Percentiles rank a stretch among this genome's conserved stretches.
phyloP scores from a whole-genome alignment of 225 moss, liverwort and hornwort genomes.

The Pseudoscleropodium purum region DNA sequence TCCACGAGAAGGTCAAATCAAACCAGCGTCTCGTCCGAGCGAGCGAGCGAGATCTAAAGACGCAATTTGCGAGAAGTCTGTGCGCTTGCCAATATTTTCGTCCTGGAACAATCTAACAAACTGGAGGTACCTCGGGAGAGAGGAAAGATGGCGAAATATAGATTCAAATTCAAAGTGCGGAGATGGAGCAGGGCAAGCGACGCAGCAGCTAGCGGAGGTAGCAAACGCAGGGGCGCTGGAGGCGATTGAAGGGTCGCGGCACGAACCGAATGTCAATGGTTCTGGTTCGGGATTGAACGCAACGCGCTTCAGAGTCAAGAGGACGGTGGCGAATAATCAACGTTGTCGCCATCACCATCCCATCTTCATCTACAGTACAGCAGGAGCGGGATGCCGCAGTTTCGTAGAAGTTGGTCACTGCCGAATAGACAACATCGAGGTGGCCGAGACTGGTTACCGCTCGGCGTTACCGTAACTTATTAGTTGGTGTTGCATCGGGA shows the following conservation, averaged over 20 bases:
- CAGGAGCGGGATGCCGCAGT: not conserved
- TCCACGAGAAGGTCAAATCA: not conserved
- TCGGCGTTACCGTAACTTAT: no score
- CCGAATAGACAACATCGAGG: not conserved
- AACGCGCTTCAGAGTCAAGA: not conserved
- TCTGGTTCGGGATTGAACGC: not conserved
- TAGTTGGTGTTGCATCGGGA: not conserved
- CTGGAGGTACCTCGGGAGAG: not conserved
- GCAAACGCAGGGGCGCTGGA: not conserved
- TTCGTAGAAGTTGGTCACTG: not conserved
- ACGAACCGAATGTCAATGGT: not conserved
- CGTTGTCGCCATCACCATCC: no score
- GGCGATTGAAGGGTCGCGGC: not conserved
- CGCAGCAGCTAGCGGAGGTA: not conserved
- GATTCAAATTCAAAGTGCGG: not conserved
- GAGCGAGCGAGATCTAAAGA: not conserved
- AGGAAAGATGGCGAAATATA: not conserved
- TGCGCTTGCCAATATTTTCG: not conserved
- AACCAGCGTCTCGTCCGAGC: not conserved
- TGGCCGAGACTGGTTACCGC: not conserved
- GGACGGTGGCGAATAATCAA: not conserved
- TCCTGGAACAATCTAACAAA: not conserved
- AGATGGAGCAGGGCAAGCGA: not conserved
- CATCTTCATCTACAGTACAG: not conserved
- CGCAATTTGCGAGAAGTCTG: not conserved